Percentiles rank a stretch among this genome's conserved stretches.
Evolutionary conservation across 345 rosid species (phyloP).

Genomic region (Eucalyptus fibrosa): DNA sequence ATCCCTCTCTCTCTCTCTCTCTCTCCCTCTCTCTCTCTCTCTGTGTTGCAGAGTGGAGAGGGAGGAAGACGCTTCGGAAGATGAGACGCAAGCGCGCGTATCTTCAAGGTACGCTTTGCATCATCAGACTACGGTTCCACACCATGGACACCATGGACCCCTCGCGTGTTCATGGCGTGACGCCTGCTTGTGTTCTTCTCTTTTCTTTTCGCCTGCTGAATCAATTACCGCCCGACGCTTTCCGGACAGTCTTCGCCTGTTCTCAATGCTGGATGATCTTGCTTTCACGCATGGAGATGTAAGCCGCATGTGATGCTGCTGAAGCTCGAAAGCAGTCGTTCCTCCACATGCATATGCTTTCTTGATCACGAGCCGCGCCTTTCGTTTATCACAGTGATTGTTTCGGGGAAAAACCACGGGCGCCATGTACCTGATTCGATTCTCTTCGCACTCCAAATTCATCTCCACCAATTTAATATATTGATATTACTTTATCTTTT

Average conservation of each 20-base stretch:
- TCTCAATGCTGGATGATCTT: not conserved
- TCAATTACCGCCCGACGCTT: not conserved
- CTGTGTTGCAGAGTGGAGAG: not conserved
- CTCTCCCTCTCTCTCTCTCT: not conserved
- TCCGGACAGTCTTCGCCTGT: not conserved
- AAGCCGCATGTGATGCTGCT: not conserved
- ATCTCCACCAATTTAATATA: not conserved
- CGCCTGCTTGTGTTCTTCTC: not conserved
- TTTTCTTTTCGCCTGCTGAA: not conserved
- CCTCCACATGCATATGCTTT: not conserved
- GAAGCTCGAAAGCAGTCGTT: not conserved
- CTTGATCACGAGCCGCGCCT: not conserved
- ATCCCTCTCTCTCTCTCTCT: not conserved
- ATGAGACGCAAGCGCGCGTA: conserved; percentile 17
- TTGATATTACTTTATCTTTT: not conserved
- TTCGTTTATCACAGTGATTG: not conserved
- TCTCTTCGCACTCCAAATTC: not conserved
- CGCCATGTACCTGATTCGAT: not conserved
- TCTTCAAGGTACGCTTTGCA: conserved; percentile 20
- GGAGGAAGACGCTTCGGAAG: conserved; percentile 14
- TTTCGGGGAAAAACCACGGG: not conserved
- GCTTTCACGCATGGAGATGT: not conserved
- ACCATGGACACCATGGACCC: not conserved
- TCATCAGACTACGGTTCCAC: not conserved
- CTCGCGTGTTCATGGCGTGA: not conserved